These are phyloP conservation scores for Penicillium sp. DNA, from an alignment of 2,329 filamentous ascomycete species.

Conservation along the genomic window DNA sequence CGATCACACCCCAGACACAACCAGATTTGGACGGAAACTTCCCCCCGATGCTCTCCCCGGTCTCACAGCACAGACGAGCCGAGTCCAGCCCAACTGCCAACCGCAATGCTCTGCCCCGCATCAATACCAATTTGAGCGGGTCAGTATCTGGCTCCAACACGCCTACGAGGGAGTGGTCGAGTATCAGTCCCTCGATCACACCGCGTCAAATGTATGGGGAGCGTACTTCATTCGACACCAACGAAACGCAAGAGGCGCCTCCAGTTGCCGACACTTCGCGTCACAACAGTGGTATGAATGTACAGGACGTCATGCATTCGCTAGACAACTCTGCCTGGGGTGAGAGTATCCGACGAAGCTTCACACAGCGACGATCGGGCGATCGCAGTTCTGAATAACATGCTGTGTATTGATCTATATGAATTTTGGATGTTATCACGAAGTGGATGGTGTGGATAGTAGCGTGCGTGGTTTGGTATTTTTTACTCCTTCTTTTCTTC, in stretches of 20 bases:
- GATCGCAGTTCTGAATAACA: constrained; percentile 15
- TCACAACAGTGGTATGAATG: constrained; percentile 67
- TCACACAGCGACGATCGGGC: constrained; percentile 61
- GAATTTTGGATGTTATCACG: constrained; percentile 11
- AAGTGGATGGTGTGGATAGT: constrained; percentile 1
- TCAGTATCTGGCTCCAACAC: constrained; percentile 36
- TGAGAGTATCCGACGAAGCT: constrained; percentile 84
- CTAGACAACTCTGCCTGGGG: constrained; percentile 90
- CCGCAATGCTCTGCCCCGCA: constrained; percentile 47
- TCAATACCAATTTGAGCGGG: constrained; percentile 43
- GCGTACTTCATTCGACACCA: constrained; percentile 33
- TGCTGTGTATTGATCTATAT: constrained; percentile 13
- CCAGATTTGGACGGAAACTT: constrained; percentile 18
- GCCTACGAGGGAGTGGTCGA: constrained; percentile 48
- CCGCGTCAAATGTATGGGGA: constrained; percentile 33
- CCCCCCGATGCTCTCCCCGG: constrained; percentile 35
- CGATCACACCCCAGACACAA: constrained; percentile 24
- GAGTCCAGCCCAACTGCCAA: constrained; percentile 29
- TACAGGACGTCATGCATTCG: constrained; percentile 75
- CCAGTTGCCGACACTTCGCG: constrained; percentile 49
- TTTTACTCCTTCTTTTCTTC: constrained; percentile 5
- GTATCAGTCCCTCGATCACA: constrained; percentile 51
- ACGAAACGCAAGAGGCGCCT: constrained; percentile 18
- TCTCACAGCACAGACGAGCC: constrained; percentile 26
- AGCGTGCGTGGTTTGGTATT: constrained; percentile 3